Conservation (phyloP, 2,329 filamentous ascomycete genomes). For the Penicillium griseofulvum region DNA sequence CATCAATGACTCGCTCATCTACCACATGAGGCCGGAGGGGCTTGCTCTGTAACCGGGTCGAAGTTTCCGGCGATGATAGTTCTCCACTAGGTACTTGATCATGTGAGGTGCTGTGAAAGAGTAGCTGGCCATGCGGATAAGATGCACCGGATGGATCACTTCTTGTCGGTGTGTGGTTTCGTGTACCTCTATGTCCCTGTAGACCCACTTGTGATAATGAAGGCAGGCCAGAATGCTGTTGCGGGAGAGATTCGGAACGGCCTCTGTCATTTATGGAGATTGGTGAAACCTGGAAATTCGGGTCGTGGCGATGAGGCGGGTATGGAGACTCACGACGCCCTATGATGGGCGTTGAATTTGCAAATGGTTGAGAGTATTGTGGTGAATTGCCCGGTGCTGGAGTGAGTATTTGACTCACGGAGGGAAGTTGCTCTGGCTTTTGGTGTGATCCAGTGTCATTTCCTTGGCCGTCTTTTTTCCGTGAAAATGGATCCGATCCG, state of each 20-base stretch:
- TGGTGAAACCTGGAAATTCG: conserved; percentile 14
- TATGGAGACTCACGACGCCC: conserved; percentile 20
- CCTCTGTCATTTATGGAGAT: conserved; percentile 17
- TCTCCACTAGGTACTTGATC: conserved; percentile 15
- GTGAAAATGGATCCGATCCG: conserved; percentile 34
- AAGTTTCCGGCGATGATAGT: conserved; percentile 16
- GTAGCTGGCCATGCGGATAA: conserved; percentile 20
- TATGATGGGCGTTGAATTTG: conserved; percentile 14
- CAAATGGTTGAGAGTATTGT: conserved; percentile 29
- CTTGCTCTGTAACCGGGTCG: conserved; percentile 12
- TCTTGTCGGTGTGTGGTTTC: conserved; percentile 19
- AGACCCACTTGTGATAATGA: conserved; percentile 32
- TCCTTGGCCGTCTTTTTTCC: conserved; percentile 25
- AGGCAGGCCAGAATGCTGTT: conserved; percentile 27
- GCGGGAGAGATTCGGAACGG: conserved; percentile 20
- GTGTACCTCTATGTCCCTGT: conserved; percentile 21
- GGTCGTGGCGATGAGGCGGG: conserved; percentile 23
- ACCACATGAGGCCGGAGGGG: conserved; percentile 36
- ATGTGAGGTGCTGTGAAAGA: conserved; percentile 15
- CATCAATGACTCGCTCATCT: conserved; percentile 55
- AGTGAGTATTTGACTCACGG: conserved; percentile 42
- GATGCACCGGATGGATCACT: conserved; percentile 19
- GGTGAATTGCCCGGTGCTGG: conserved; percentile 30
- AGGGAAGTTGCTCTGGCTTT: conserved; percentile 36
- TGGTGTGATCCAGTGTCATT: conserved; percentile 3